Evolutionary conservation across 2,329 filamentous ascomycete species (phyloP).

Genomic region (Madurella mycetomatis): DNA sequence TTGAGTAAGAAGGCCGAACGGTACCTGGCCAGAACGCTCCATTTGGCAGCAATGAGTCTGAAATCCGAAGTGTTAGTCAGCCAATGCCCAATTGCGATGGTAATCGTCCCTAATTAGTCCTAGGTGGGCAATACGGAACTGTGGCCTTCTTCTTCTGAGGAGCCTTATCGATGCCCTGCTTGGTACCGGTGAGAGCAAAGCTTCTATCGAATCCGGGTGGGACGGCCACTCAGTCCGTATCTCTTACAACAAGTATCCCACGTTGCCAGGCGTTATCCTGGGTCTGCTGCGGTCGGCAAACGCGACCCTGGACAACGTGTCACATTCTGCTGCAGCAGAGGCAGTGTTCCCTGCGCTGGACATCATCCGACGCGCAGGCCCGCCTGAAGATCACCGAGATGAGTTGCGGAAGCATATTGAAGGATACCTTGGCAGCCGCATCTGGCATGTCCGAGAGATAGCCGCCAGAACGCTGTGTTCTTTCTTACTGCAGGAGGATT

Average conservation of each 20-base stretch:
- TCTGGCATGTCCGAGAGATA: constrained; percentile 81
- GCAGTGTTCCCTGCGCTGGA: constrained; percentile 81
- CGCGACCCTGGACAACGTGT: constrained; percentile 37
- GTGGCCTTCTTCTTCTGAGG: constrained; percentile 81
- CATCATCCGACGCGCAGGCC: constrained; percentile 67
- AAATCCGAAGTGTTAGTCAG: constrained; percentile 66
- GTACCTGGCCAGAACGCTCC: constrained; percentile 68
- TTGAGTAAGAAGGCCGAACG: constrained; percentile 68
- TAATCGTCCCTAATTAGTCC: constrained; percentile 1
- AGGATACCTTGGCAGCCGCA: constrained; percentile 60
- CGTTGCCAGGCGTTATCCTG: constrained; percentile 59
- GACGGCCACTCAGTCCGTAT: constrained; percentile 61
- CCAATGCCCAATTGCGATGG: background rate
- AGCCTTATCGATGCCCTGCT: constrained; percentile 77
- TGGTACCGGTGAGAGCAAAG: constrained; percentile 69
- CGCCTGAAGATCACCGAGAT: constrained; percentile 53
- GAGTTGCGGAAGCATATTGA: constrained; percentile 56
- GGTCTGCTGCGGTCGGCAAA: constrained; percentile 55
- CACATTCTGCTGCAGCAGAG: constrained; percentile 48
- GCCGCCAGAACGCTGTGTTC: constrained; percentile 69
- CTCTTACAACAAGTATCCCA: constrained; percentile 65
- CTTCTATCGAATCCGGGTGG: constrained; percentile 57
- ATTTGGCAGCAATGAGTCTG: constrained; percentile 75
- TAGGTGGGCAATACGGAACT: constrained; percentile 92
- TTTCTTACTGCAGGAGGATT: constrained; percentile 50